Base-by-base conservation (phyloP, 2,329 filamentous ascomycete genomes). In the Aspergillus chevalieri region DNA sequence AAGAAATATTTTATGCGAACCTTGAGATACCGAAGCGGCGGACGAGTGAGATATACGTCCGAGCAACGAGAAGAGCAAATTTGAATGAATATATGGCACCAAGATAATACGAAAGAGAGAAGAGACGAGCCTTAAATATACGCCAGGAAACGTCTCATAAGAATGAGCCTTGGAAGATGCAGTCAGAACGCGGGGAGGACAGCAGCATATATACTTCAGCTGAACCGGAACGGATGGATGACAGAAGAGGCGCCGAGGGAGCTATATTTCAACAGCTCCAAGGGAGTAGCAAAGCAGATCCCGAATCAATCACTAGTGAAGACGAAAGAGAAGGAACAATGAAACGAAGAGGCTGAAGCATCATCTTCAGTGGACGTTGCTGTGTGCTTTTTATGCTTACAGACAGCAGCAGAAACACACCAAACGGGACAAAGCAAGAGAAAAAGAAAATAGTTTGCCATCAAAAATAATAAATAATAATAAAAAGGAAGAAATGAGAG, bases 321-420 rank as follows among this genome's bases (percentile, higher is more conserved):
- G 22, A 15, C 22, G 2, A 44, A 44, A 12, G 24, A 28, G 12
- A 17, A 44, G 19, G 12, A 44, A 30, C 42, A 44, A 44, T 44
- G 42, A 26, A 26, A 26, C 19, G 22, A 19, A 22, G 42, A 44
- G 42, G 26, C 28, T 33, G 43, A 36, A 45, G 30, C 26, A 45
- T 45, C 26, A 34, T 45, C 14, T 10, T 45, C 22, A 15, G 19
- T 24, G 42, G 26, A n/a, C 7, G n/a, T 41, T 41, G 17, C 15
- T 26, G 42, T 28, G 24, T 22, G n/a, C 43, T 45, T 45, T 36
- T 47, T 24, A 47, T 47, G 50, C 45, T 47, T 52, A 54, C 46
- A 47, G 47, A 47, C 26, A 45, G 26, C 21, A 41, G 46, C 15
- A 45, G 8, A 39, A 14, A 30, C 34, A 30, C 24, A 26, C 7